Evolutionary conservation across 192 early-diverging fungal genomes (phyloP).

Genomic region (Kickxella alabastrina): DNA sequence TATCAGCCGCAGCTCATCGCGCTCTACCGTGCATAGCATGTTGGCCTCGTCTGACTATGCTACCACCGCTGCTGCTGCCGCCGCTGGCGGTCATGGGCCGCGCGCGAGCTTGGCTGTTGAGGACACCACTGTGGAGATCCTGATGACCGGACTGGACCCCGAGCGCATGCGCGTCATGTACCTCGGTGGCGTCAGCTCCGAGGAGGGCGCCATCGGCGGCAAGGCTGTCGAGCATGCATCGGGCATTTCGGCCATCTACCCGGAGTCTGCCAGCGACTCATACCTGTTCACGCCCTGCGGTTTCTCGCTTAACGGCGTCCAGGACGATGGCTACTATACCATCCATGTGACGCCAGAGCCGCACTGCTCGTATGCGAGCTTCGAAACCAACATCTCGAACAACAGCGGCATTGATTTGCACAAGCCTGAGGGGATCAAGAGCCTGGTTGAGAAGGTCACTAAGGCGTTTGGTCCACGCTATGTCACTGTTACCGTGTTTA

Average conservation of each 20-base stretch:
- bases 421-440: conserved; percentile 57
- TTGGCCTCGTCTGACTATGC: not conserved
- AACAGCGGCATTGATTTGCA: conserved; percentile 35
- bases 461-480: conserved; percentile 75
- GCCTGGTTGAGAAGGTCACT: conserved; percentile 71
- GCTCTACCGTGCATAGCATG: conserved; percentile 27
- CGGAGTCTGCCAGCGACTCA: conserved; percentile 77
- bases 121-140: conserved; percentile 92
- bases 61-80: not conserved
- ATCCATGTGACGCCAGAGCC: conserved; percentile 98
- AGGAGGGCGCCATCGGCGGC: conserved; percentile 61
- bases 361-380: conserved; percentile 98
- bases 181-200: conserved; percentile 54
- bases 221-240: conserved; percentile 67
- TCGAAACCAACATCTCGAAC: conserved; percentile 88
- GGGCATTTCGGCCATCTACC: conserved; percentile 79
- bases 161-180: conserved; percentile 78
- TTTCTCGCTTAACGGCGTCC: conserved; percentile 89
- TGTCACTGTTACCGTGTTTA: conserved; percentile 79
- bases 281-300: conserved; percentile 95
- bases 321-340: conserved; percentile 84
- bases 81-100: no score
- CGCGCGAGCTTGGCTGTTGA: no score
- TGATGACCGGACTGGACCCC: conserved; percentile 90
- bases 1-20: conserved; percentile 42